Conservation (phyloP, 805 yeast genomes). For the Wickerhamiella allomyrinae region DNA sequence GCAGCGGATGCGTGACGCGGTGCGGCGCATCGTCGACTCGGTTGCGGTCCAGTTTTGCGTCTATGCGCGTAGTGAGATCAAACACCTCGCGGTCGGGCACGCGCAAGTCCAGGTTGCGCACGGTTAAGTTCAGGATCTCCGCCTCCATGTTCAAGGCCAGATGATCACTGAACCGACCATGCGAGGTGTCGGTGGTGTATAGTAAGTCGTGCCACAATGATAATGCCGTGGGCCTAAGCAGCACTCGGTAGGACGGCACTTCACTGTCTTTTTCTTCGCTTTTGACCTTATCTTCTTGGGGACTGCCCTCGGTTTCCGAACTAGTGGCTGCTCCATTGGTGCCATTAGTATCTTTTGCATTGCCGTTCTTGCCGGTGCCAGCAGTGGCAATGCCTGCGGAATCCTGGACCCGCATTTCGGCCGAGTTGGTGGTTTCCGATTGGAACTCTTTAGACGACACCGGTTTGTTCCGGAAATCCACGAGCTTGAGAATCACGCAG, state of each 20-base stretch:
- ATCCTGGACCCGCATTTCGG: slow-evolving; percentile 1
- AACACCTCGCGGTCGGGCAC: slow-evolving; percentile 35
- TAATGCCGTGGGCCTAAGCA: slow-evolving; percentile 66
- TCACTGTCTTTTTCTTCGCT: slow-evolving; percentile 23
- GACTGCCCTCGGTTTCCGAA: not conserved
- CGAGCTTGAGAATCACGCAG: slow-evolving; percentile 70
- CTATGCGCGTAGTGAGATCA: slow-evolving; percentile 26
- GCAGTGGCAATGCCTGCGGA: not conserved
- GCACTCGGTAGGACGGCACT: slow-evolving; percentile 63
- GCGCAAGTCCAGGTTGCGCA: slow-evolving; percentile 60
- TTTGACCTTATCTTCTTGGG: slow-evolving; percentile 3
- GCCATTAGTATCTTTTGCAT: slow-evolving; percentile 7
- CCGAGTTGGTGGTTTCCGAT: not conserved
- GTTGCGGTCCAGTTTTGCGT: slow-evolving; percentile 4
- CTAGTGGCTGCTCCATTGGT: not conserved
- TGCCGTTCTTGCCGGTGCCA: slow-evolving; percentile 2
- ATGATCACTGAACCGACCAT: slow-evolving; percentile 55
- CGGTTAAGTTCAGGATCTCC: slow-evolving; percentile 67
- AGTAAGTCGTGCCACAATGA: slow-evolving; percentile 76
- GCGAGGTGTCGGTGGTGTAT: slow-evolving; percentile 65
- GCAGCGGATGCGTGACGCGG: slow-evolving; percentile 25
- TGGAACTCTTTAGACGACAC: not conserved
- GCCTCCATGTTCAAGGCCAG: slow-evolving; percentile 72
- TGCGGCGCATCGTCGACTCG: slow-evolving; percentile 8
- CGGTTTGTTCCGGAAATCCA: slow-evolving; percentile 54